Evolutionary conservation across 768 basidiomycete genomes (phyloP), one percentile per base, ranked within the genome.

Genomic region (Psilocybe subaeruginosa): DNA sequence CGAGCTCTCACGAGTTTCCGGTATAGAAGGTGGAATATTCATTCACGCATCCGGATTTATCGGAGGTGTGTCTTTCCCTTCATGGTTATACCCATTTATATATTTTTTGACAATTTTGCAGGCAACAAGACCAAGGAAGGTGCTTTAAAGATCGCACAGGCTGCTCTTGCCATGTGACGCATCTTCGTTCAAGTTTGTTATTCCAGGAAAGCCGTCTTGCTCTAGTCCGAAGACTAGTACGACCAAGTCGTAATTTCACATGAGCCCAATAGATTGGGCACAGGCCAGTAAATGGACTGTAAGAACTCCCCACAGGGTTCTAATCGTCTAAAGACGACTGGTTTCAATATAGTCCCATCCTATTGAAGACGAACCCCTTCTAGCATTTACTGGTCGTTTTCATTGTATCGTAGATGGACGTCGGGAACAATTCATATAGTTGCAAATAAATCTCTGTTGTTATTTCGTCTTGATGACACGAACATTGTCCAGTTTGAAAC

Each of bases 1-100:
- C 8, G 83, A 84, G 48, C 78, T 99, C 43, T 91, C 89, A 50
- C 76, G 84, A 64, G 75, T 85, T 6, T 86, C 86, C 14, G 93
- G 93, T 2, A 86, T 98, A 61, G 83, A 86, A 0, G 94, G 89
- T 1, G 84, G 96, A 54, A 86, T 97, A 56, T 99, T 99, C 70
- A 88, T 96, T 27, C 97, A 99, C 76, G 94, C 96, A 0, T 91
- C 90, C 60, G 97, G 97, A 7, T 99, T 99, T 74, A 99, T 95
- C 69, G 97, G 97, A 68, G 95, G 95, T 88, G 64, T 62, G 85
- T 57, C 60, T 58, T 9, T 49, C 55, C 59, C 57, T 57, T 56
- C 17, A 30, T 53, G 48, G 63, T 7, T n/a, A 31, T 23, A n/a
- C 27, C 19, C 37, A 37, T 31, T n/a, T 37, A 52, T 19, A 51